Conservation (phyloP, 1,284 basidiomycete species). For the Cutaneotrichosporon curvatum region DNA sequence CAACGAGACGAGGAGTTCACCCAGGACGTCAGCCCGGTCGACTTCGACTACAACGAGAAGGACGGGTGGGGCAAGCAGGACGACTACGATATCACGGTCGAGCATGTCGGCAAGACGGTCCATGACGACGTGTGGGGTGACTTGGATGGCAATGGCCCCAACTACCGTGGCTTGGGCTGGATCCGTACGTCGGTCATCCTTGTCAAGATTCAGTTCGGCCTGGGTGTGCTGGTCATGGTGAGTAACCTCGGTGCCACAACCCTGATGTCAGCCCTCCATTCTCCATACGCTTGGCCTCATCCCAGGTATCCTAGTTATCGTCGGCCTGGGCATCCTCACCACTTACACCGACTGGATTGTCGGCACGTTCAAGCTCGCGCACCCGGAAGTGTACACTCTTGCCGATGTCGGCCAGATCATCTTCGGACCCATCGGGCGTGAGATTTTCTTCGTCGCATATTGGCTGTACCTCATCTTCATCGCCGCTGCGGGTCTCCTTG, state of each 20-base stretch:
- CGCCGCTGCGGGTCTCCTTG: constrained; percentile 24
- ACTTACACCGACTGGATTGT: constrained; percentile 22
- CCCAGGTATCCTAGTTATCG: constrained; percentile 29
- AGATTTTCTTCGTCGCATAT: constrained; percentile 24
- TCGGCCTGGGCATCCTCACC: constrained; percentile 25
- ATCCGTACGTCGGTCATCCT: constrained; percentile 29
- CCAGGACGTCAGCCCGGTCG: too few species aligned
- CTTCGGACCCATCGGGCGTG: constrained; percentile 22
- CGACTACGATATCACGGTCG: too few species aligned
- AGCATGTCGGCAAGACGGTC: too few species aligned
- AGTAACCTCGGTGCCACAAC: neutral
- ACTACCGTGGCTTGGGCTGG: constrained; percentile 38
- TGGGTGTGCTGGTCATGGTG: constrained; percentile 32
- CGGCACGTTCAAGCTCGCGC: constrained; percentile 18
- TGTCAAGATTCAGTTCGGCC: constrained; percentile 38
- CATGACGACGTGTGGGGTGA: constrained; percentile 42
- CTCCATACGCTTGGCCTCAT: constrained; percentile 26
- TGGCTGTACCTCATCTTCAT: constrained; percentile 17
- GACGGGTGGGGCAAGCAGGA: too few species aligned
- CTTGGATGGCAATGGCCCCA: constrained; percentile 31
- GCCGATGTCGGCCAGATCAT: neutral
- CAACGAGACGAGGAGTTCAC: too few species aligned
- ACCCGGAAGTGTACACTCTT: constrained; percentile 10
- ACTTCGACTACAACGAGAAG: too few species aligned
- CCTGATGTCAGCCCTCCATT: constrained; percentile 21